phyloP scores from a whole-genome alignment of 2,329 filamentous ascomycete genomes.

The Fusarium protoensiforme region DNA sequence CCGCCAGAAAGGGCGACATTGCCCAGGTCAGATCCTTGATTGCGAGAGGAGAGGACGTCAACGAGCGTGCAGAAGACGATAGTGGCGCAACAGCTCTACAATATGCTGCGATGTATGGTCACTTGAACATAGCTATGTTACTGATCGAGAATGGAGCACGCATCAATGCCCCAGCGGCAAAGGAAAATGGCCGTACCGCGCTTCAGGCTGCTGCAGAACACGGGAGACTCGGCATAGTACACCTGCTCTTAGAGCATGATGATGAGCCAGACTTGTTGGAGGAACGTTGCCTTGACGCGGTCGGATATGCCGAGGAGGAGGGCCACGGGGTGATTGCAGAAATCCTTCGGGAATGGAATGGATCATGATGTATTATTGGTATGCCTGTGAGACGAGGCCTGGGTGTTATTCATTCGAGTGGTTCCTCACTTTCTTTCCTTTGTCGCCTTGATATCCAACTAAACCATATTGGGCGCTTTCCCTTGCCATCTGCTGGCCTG shows the following conservation, averaged over 20 bases:
- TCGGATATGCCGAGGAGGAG: not conserved
- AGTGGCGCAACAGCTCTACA: not conserved
- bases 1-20: not conserved
- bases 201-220: not conserved
- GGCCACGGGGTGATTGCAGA: not conserved
- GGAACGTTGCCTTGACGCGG: not conserved
- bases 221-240: not conserved
- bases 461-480: too few species aligned
- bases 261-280: not conserved
- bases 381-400: not conserved
- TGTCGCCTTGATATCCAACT: too few species aligned
- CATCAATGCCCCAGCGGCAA: not conserved
- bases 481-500: too few species aligned
- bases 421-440: too few species aligned
- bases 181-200: not conserved
- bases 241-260: not conserved
- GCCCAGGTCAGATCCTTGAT: not conserved
- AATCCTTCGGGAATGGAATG: not conserved
- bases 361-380: not conserved
- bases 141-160: not conserved
- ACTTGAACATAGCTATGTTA: not conserved
- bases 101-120: not conserved
- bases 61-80: not conserved
- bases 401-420: too few species aligned
- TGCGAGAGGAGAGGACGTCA: too few species aligned